A percentile compares a stretch with the other conserved stretches of the same genome.
phyloP scores from a whole-genome alignment of 1,139 yeast species.

The Blastobotrys proliferans region DNA sequence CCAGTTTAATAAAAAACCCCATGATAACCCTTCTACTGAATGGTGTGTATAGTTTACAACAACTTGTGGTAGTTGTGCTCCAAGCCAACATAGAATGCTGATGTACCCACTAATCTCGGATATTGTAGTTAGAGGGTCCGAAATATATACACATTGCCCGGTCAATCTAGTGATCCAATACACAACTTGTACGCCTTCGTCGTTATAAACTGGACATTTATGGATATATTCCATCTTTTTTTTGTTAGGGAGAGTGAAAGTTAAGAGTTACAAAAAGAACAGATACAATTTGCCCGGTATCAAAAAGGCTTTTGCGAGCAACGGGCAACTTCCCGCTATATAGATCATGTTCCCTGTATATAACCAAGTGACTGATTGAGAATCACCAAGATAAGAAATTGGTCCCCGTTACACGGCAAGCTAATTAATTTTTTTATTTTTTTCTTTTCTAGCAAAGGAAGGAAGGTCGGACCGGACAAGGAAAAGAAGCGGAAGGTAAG shows the following conservation, averaged over 20 bases:
- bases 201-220: slow-evolving; percentile 7
- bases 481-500: no score
- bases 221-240: slow-evolving; percentile 2
- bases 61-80: slow-evolving; percentile 88
- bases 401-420: no score
- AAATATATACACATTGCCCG: slow-evolving; percentile 30
- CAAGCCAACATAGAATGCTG: slow-evolving; percentile 65
- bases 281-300: no score
- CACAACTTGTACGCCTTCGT: slow-evolving; percentile 25
- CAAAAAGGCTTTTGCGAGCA: no score
- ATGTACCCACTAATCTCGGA: slow-evolving; percentile 43
- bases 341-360: no score
- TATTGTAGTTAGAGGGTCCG: slow-evolving; percentile 25
- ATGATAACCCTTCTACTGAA: slow-evolving; percentile 83
- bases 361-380: no score
- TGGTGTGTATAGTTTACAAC: slow-evolving; percentile 67
- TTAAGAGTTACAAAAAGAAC: neutral
- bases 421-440: no score
- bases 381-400: no score
- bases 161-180: slow-evolving; percentile 29
- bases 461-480: no score
- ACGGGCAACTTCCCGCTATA: no score
- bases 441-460: no score
- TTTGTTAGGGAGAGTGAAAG: neutral
- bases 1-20: slow-evolving; percentile 75